Evolutionary conservation across 2,329 filamentous ascomycete genomes (phyloP).

Genomic region (Grosmannia clavigera): DNA sequence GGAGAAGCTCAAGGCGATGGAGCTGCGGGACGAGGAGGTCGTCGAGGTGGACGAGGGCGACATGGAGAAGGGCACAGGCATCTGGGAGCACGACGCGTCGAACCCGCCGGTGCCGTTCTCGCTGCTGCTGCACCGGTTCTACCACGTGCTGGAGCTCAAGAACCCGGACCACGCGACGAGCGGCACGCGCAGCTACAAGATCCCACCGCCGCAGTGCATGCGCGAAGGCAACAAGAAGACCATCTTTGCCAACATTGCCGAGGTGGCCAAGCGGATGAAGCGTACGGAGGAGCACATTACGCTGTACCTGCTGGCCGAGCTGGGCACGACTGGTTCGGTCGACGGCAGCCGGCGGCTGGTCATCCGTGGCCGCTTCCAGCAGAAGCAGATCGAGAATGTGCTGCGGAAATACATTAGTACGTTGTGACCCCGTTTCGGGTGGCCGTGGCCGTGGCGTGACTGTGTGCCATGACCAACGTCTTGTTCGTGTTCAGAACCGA

Average conservation of each 20-base stretch:
- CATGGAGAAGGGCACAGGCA: slow-evolving; percentile 75
- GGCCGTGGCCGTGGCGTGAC: too few relatives aligned
- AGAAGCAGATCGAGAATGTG: slow-evolving; percentile 98
- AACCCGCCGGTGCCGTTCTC: slow-evolving; percentile 69
- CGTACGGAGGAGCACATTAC: slow-evolving; percentile 95
- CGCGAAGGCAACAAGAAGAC: slow-evolving; percentile 99
- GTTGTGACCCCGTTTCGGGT: slow-evolving; percentile 35
- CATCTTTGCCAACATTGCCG: slow-evolving; percentile 96
- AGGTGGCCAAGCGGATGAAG: slow-evolving; percentile 99
- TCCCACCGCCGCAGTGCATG: slow-evolving; percentile 93
- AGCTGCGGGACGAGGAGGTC: slow-evolving; percentile 51
- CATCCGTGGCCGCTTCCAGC: slow-evolving; percentile 94
- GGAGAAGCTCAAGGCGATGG: slow-evolving; percentile 48
- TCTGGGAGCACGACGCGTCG: slow-evolving; percentile 75
- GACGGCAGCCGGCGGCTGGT: slow-evolving; percentile 87
- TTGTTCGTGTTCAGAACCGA: slow-evolving; percentile 7
- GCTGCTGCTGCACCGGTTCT: slow-evolving; percentile 82
- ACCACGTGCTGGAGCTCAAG: slow-evolving; percentile 84
- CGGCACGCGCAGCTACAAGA: slow-evolving; percentile 94
- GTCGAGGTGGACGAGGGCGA: slow-evolving; percentile 51
- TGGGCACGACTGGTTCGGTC: slow-evolving; percentile 93
- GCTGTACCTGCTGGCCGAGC: slow-evolving; percentile 90
- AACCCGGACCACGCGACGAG: slow-evolving; percentile 90
- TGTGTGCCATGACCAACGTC: not conserved
- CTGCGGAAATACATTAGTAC: slow-evolving; percentile 79